A percentile compares a stretch with the other conserved stretches of the same genome.
phyloP scores from a whole-genome alignment of 1,284 basidiomycete genomes.

The Tilletia horrida region DNA sequence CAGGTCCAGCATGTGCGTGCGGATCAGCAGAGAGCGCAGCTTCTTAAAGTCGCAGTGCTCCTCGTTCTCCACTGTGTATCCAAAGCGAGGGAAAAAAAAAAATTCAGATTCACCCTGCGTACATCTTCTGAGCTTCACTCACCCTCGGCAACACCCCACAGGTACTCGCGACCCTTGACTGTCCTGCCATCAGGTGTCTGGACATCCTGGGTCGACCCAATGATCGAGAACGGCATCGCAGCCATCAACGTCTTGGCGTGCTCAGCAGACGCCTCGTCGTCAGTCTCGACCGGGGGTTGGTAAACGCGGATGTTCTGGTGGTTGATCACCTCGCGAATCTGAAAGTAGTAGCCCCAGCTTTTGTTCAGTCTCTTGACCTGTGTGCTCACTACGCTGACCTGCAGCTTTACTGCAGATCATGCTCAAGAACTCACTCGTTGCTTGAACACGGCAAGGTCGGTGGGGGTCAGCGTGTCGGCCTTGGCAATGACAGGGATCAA shows the following conservation, averaged over 20 bases:
- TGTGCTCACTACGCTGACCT: conserved; percentile 8
- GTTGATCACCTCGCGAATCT: conserved; percentile 81
- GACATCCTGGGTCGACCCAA: conserved; percentile 93
- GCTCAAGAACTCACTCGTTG: conserved; percentile 58
- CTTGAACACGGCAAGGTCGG: conserved; percentile 88
- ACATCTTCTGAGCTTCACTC: conserved; percentile 59
- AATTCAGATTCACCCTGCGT: neutral
- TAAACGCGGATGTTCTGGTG: conserved; percentile 94
- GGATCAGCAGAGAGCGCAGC: conserved; percentile 88
- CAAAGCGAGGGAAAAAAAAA: conserved; percentile 49
- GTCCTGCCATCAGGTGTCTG: conserved; percentile 81
- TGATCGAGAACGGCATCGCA: conserved; percentile 97
- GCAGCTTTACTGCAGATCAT: too few relatives aligned
- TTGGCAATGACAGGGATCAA: conserved; percentile 96
- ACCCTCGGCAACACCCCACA: conserved; percentile 99
- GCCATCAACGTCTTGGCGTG: conserved; percentile 75
- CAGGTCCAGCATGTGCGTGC: conserved; percentile 97
- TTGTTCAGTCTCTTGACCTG: too few relatives aligned
- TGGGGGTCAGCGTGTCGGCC: conserved; percentile 91
- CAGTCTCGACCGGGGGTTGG: conserved; percentile 83
- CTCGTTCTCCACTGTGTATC: conserved; percentile 99
- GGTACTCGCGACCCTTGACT: conserved; percentile 96
- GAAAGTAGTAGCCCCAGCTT: neutral
- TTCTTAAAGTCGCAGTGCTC: conserved; percentile 99
- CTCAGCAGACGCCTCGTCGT: conserved; percentile 83